Base-by-base conservation (phyloP, 2,329 filamentous ascomycete species). In the Botryosphaeria agaves region DNA sequence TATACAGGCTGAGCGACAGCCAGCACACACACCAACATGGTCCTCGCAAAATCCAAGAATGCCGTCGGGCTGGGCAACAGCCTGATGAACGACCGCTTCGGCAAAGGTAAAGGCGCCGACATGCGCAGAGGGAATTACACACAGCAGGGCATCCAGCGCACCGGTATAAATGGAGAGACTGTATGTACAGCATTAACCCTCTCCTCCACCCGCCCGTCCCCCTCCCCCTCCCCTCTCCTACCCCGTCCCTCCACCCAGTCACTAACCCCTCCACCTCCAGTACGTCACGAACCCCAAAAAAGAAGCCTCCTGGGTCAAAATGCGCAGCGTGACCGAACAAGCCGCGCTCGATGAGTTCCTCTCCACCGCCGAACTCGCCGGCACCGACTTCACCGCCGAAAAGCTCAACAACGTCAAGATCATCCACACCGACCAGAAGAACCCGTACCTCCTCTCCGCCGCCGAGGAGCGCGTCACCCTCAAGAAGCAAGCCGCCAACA, bases 321-420 rank as follows among this genome's bases (percentile, higher is more conserved):
- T 98, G 89, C 83, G 87, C 61, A 93, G 83, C 53, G 81, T 98
- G 43, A 98, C 89, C 4, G 83, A 98, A 62, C 89, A 98, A 57
- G 85, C 78, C 42, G 85, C 85, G 26, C 72, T 98, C 37, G 89
- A 98, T 54, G 89, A 98, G 55, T 98, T 98, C 55, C 63, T 98
- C 39, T 81, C 79, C 34, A 98, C 89, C 2, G 91, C 89, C 38
- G 85, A 95, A 59, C 64, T 98, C 43, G 89, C 89, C n/a, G 87
- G 84, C 40, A 98, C 89, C 41, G 89, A 98, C 52, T 98, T 98
- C 56, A 95, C 87, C 1, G 91, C 89, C 17, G 85, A 95, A 63
- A 95, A 95, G 68, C 80, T 92, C 72, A 95, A 87, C 59, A 95
- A 91, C 49, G 80, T 95, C 57, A 94, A 94, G 63, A 94, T 98